Evolutionary conservation across 768 basidiomycete genomes (phyloP).

Genomic region (Lactifluus rugatus): DNA sequence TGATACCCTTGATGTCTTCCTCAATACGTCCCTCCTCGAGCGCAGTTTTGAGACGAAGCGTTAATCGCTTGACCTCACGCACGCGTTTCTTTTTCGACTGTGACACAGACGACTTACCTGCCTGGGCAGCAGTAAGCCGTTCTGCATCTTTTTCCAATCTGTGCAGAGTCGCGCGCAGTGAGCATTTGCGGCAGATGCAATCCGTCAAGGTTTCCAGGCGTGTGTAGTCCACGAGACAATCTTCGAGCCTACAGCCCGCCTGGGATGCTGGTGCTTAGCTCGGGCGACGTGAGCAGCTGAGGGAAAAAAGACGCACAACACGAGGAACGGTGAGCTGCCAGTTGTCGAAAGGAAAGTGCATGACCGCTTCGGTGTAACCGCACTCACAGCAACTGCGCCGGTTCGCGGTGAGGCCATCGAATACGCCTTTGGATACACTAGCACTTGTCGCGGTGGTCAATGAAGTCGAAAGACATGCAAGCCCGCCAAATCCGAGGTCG

Average conservation of each 20-base stretch:
- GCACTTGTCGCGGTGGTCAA: conserved; percentile 19
- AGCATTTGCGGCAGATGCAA: conserved; percentile 88
- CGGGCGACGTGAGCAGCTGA: conserved; percentile 2
- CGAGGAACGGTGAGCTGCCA: conserved; percentile 72
- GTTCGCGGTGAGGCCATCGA: conserved; percentile 87
- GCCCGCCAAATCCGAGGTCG: conserved; percentile 61
- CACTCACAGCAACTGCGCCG: conserved; percentile 80
- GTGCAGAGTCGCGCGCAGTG: conserved; percentile 65
- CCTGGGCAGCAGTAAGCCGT: conserved; percentile 31
- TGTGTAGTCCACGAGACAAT: conserved; percentile 83
- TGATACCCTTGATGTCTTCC: conserved; percentile 73
- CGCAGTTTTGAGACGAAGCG: conserved; percentile 47
- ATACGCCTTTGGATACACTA: conserved; percentile 57
- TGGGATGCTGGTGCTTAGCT: conserved; percentile 23
- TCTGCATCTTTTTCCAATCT: conserved; percentile 56
- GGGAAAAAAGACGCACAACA: conserved; percentile 39
- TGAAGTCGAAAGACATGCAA: conserved; percentile 26
- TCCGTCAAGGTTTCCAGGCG: conserved; percentile 81
- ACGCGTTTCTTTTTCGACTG: conserved; percentile 66
- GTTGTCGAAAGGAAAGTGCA: conserved; percentile 83
- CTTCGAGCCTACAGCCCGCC: conserved; percentile 63
- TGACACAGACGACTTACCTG: conserved; percentile 37
- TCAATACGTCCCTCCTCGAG: conserved; percentile 71
- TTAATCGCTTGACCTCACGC: conserved; percentile 61
- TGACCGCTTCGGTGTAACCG: conserved; percentile 89